Evolutionary conservation across 257 asterid species (phyloP).

Genomic region (Echites panduratus): DNA sequence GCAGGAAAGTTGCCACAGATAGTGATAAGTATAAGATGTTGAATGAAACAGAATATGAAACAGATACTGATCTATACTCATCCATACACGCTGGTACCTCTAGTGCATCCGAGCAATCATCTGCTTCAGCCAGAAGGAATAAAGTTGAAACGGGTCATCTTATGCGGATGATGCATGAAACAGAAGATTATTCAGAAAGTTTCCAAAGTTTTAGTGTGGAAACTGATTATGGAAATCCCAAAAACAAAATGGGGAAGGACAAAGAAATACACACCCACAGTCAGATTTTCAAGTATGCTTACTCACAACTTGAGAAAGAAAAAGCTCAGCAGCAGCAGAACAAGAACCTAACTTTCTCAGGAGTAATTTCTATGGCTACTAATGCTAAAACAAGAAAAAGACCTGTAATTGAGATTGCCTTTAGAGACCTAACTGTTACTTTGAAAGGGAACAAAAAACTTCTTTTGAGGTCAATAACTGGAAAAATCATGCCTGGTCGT

Average conservation of each 20-base stretch:
- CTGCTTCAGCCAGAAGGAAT: conserved; percentile 30
- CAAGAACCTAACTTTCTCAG: conserved; percentile 54
- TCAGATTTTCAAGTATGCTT: conserved; percentile 80
- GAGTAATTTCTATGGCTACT: conserved; percentile 59
- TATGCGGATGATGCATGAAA: conserved; percentile 31
- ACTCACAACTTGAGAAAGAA: conserved; percentile 82
- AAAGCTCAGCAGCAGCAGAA: conserved; percentile 66
- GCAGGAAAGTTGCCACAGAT: conserved; percentile 30
- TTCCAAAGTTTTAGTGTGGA: conserved; percentile 32
- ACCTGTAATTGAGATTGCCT: conserved; percentile 59
- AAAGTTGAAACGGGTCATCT: conserved; percentile 29
- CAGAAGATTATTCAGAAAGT: conserved; percentile 38
- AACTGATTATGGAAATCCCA: conserved; percentile 22
- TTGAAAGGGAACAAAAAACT: conserved; percentile 62
- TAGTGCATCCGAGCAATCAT: conserved; percentile 31
- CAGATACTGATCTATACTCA: conserved; percentile 17
- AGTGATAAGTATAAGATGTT: conserved; percentile 37
- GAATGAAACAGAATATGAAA: conserved; percentile 16
- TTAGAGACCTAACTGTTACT: conserved; percentile 68
- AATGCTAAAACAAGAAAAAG: conserved; percentile 40
- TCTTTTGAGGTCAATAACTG: conserved; percentile 69
- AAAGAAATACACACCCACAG: conserved; percentile 63
- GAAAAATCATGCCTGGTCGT: conserved; percentile 74
- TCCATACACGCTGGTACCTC: conserved; percentile 20
- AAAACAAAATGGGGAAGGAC: conserved; percentile 39